These are phyloP conservation scores for Dichotomocladium elegans DNA, from an alignment of 371 early-diverging fungal species.

Conservation along the genomic window DNA sequence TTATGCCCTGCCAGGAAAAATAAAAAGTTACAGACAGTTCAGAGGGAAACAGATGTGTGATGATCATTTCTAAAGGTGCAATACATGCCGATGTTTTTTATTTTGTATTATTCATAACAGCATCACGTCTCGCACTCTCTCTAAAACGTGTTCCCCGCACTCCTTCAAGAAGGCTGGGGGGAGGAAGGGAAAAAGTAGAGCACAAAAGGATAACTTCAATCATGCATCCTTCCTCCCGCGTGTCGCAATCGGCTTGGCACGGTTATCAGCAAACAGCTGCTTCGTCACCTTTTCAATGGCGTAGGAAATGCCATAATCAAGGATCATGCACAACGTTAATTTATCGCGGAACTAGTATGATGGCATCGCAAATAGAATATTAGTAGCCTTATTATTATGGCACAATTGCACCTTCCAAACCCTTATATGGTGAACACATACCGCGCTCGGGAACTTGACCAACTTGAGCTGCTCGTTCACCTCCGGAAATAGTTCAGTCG, in stretches of 20 bases:
- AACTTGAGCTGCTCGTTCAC: conserved; percentile 90
- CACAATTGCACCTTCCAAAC: not conserved
- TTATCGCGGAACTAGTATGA: conserved; percentile 59
- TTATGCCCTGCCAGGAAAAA: no score
- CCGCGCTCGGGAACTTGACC: conserved; percentile 86
- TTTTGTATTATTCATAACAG: no score
- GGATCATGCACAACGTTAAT: conserved; percentile 63
- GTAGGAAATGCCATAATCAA: conserved; percentile 73
- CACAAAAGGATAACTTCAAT: no score
- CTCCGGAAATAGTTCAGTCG: conserved; percentile 85
- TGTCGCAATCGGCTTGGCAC: conserved; percentile 60
- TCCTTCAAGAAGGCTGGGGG: no score
- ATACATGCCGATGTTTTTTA: no score
- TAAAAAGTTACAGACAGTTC: no score
- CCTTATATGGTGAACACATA: conserved; percentile 25
- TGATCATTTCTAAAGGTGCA: no score
- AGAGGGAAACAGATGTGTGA: no score
- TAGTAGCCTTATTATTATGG: conserved; percentile 1
- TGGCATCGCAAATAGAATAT: no score
- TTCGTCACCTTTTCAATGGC: conserved; percentile 61
- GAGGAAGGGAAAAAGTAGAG: no score
- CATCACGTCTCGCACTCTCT: no score
- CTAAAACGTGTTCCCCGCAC: no score
- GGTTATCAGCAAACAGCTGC: conserved; percentile 67
- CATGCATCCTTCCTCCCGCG: conserved; percentile 16